Evolutionary conservation across 2,329 filamentous ascomycete species (phyloP), one percentile per base, ranked within the genome.

Genomic region (Fusarium sacchari): DNA sequence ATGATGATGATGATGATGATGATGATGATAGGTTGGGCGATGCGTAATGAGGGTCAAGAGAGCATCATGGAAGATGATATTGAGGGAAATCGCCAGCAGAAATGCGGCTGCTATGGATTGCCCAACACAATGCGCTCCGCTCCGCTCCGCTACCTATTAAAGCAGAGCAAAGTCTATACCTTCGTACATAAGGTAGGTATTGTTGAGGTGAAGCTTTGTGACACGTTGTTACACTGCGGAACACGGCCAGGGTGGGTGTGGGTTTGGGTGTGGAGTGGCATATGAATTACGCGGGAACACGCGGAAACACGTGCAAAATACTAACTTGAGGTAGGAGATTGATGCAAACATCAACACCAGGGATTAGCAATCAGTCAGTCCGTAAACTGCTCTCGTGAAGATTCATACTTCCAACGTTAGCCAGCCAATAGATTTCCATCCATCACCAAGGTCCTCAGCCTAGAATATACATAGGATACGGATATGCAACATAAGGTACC

Each of bases 141-240:
- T 50, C 22, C 17, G n/a, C n/a, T n/a, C n/a, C n/a, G n/a, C 40
- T 18, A 24, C 18, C 7, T 22, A 40, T 40, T 22, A 40, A 40
- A 40, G 32, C 32, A 14, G 32, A 32, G 32, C 32, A 36, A 30
- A 34, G 30, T 42, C 47, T 47, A 39, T 43, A n/a, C n/a, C n/a
- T n/a, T n/a, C n/a, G n/a, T n/a, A n/a, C n/a, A n/a, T n/a, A n/a
- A n/a, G n/a, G n/a, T n/a, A 39, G 36, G 28, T 67, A 57, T 59
- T 55, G 15, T 52, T 56, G 30, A 63, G 44, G 53, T 46, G 53
- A 71, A 50, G 66, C 55, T 73, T 75, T 67, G 69, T 75, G 73
- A 76, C 73, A 74, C 73, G 73, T 72, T 69, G 72, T 75, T 69
- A 60, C 61, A 53, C 68, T 62, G 60, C 71, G 59, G 67, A 64